Evolutionary conservation across 805 yeast species (phyloP), one percentile per base, ranked within the genome.

Genomic region (Spencermartinsiella europaea): DNA sequence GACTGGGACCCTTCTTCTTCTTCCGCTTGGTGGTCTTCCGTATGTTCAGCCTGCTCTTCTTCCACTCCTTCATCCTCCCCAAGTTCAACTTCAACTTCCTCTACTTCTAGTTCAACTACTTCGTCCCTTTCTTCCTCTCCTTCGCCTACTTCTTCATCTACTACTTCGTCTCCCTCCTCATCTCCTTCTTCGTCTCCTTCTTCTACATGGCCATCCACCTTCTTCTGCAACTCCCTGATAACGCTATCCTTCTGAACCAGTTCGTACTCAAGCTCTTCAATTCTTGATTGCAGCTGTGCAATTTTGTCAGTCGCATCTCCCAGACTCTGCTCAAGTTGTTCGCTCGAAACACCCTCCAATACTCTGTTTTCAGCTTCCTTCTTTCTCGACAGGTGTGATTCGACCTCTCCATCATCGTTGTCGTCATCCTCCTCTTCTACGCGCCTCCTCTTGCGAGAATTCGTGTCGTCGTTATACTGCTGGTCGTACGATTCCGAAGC

Each of bases 401-500:
- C 17, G 10, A 7, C 33, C 21, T 15, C 5, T 38, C 20, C 41
- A 10, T 39, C 31, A 21, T 5, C 8, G n/a, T 22, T 12, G 14
- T 25, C 34, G n/a, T 20, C 25, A 14, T 44, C 42, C 14, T 47
- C 45, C 16, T 45, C 47, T 7, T 35, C 51, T 3, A 35, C 45
- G 3, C 31, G 34, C 4, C 22, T 12, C n/a, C 54, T 38, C 42
- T 43, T 48, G 7, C 51, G 40, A 5, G 40, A 37, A 14, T 37
- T 37, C 22, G 20, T 20, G 22, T 45, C 45, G 19, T 37, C 40
- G 17, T 50, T 53, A 36, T 50, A 52, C 34, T 44, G 45, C 44
- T 52, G 54, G 17, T 52, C 56, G 39, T 50, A 52, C 34, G 47
- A 45, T 44, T 52, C 56, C 16, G 52, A 37, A 5, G 53, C 53